phyloP scores from a whole-genome alignment of 1,284 basidiomycete genomes.

The Naganishia cerealis region DNA sequence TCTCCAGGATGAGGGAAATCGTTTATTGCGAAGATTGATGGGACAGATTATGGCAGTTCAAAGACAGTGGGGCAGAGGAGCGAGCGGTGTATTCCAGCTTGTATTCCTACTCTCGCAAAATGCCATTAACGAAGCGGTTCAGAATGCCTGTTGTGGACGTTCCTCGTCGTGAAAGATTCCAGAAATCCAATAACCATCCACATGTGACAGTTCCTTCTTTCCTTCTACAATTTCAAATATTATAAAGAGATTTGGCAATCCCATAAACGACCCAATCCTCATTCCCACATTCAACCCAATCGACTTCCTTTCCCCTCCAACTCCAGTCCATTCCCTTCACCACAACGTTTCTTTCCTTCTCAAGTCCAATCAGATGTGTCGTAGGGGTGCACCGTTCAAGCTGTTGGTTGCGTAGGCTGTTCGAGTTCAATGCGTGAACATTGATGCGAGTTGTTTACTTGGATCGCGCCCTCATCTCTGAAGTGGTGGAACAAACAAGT shows the following conservation, averaged over 20 bases:
- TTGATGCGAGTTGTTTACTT: conserved; percentile 34
- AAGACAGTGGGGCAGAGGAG: no score
- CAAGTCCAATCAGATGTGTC: conserved; percentile 14
- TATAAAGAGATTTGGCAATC: conserved; percentile 14
- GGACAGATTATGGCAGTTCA: no score
- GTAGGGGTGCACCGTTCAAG: neutral
- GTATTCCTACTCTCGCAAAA: no score
- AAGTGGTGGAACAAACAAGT: neutral
- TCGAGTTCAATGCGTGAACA: neutral
- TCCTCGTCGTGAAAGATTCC: neutral
- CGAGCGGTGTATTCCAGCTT: no score
- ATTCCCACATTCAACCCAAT: conserved; percentile 3
- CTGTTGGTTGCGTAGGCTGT: neutral
- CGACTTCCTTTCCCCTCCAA: conserved; percentile 1
- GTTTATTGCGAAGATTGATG: no score
- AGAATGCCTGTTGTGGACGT: no score
- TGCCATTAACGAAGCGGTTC: no score
- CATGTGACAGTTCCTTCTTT: conserved; percentile 7
- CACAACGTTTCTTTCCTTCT: conserved; percentile 5
- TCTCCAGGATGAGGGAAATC: no score
- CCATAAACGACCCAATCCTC: conserved; percentile 5
- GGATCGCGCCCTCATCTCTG: conserved; percentile 37
- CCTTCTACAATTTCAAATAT: conserved; percentile 21
- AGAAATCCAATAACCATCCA: conserved; percentile 25
- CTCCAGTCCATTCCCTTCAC: conserved; percentile 5